Evolutionary conservation across 371 early-diverging fungal species (phyloP), one percentile per base, ranked within the genome.

Genomic region (Rhizopus microsporus): DNA sequence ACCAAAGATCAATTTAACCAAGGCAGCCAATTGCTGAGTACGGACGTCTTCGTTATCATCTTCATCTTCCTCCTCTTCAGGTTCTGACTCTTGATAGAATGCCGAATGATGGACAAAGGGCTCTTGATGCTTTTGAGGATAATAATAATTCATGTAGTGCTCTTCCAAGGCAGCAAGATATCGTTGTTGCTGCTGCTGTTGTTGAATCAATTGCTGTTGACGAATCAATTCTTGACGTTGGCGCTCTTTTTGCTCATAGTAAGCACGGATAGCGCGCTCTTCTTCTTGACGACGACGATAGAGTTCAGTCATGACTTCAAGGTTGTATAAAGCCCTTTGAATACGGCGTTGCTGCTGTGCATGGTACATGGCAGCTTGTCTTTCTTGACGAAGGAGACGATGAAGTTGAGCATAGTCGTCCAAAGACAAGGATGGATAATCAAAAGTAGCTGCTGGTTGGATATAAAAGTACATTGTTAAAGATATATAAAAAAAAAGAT

Each of bases 331-430:
- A 13, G 56, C 60, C 31, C 38, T 51, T 47, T 55, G 39, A 29
- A 59, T 38, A 42, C 55, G 65, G 10, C 55, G 56, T 31, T 52
- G 37, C 55, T 67, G 47, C 16, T 54, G 46, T 32, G 49, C 29
- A 17, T 63, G 12, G 29, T 63, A 54, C 13, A 31, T 16, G 30
- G 33, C 57, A 15, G 45, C 54, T 32, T 40, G 35, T 57, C 56
- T 55, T 45, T 65, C 56, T 56, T 49, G 64, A 37, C 53, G 48
- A 42, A 69, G 60, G 9, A 72, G 32, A 5, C 15, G 35, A 43
- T 72, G 68, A 1, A 75, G 51, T 47, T 67, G 70, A 13, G 63
- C 17, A 29, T 75, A 75, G 51, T 75, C 72, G 33, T 67, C 67
- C 39, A 75, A 38, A 15, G 68, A 62, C 33, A 67, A 46, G 35